Conservation (phyloP, 2,329 filamentous ascomycete genomes). For the Aspergillus ochraceus region DNA sequence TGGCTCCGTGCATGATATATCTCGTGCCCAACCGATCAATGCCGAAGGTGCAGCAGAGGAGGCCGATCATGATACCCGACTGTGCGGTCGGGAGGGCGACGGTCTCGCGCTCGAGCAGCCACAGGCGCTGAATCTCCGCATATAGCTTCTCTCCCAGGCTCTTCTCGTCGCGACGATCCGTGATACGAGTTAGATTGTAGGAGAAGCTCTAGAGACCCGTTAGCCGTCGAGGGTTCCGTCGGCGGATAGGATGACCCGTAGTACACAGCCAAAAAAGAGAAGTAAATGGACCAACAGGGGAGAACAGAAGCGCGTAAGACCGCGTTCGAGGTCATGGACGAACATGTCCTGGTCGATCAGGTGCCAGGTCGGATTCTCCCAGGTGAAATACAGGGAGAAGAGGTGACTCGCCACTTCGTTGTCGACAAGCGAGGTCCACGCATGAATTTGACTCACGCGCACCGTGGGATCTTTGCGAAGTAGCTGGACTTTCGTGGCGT, state of each 20-base stretch:
- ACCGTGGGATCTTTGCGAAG: constrained; percentile 13
- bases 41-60: constrained; percentile 26
- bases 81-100: constrained; percentile 18
- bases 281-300: constrained; percentile 19
- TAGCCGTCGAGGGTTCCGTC: background rate
- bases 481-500: constrained; percentile 2
- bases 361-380: constrained; percentile 28
- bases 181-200: constrained; percentile 22
- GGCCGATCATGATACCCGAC: constrained; percentile 23
- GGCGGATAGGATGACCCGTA: background rate
- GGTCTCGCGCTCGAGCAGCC: constrained; percentile 16
- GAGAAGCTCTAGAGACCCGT: constrained; percentile 21
- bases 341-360: constrained; percentile 23
- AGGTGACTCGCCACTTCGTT: constrained; percentile 24
- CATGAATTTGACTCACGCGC: constrained; percentile 15
- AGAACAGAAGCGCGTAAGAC: constrained; percentile 19
- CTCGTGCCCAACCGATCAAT: constrained; percentile 23
- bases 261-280: constrained; percentile 25
- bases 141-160: constrained; percentile 21
- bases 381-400: constrained; percentile 25
- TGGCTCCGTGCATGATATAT: constrained; percentile 23
- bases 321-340: constrained; percentile 19
- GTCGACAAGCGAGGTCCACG: constrained; percentile 22
- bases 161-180: constrained; percentile 25
- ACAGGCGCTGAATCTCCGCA: constrained; percentile 20